Base-by-base conservation (phyloP, 192 early-diverging fungal species). In the Entomortierella parvispora region DNA sequence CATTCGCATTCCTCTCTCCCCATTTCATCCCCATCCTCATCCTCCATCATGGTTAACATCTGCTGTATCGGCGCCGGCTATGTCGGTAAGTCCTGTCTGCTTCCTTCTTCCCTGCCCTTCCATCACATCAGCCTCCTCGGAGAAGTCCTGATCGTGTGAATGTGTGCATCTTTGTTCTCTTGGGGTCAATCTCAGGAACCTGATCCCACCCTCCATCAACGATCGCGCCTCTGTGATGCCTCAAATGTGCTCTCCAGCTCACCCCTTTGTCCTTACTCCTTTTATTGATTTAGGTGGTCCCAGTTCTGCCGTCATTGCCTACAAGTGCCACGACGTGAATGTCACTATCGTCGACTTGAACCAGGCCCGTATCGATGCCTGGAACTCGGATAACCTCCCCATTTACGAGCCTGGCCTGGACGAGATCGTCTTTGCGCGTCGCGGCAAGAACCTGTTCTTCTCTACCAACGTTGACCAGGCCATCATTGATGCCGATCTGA, bases 21-120 rank as follows among this genome's bases (percentile, higher is more conserved):
- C 51, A 33, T 31, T 37, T 15, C n/a, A 56, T 18, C 44, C 20
- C 17, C 51, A 32, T 29, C 11, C 62, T 53, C 18, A 43, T 40
- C 18, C 42, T 22, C 28, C 57, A 75, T 40, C 49, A 76, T 76
- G 71, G 71, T 76, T 45, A 92, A 92, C 79, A 94, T 97, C 53
- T 95, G 94, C 84, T 97, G 94, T 79, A 92, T 97, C 71, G 96
- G 96, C 54, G 96, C 96, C 59, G 96, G 96, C 54, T 97, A 97
- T 82, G 96, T 97, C 48, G 96, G 95, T 94, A 82, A 66, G 89
- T n/a, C 74, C 50, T 14, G 15, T 10, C 17, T 15, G 17, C 32
- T 55, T 44, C 2, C 25, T 49, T 49, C 31, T 20, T 4, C 40
- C 37, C n/a, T 11, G 28, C n/a, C 17, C 23, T 59, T 47, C 55